These are phyloP conservation scores for Drosera spatulata DNA, from an alignment of 179 eudicot genomes.

Conservation along the genomic window DNA sequence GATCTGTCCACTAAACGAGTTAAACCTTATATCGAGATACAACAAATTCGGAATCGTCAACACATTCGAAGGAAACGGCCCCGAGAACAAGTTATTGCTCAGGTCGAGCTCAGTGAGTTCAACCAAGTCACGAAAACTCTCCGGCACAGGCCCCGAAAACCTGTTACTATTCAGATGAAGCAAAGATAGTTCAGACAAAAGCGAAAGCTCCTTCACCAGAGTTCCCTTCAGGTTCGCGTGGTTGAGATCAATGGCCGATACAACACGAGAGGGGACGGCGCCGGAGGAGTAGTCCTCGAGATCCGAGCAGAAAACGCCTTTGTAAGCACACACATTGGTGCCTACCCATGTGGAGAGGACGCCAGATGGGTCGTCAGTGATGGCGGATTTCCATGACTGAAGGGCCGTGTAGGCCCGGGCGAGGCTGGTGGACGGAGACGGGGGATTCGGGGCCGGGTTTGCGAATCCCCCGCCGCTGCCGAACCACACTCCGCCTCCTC, in stretches of 20 bases:
- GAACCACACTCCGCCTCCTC: constrained; percentile 34
- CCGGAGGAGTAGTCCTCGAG: constrained; percentile 12
- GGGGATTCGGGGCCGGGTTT: constrained; percentile 1
- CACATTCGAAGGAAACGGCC: constrained; percentile 36
- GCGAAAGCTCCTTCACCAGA: constrained; percentile 42
- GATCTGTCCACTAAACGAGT: constrained; percentile 47
- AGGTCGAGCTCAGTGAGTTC: constrained; percentile 71
- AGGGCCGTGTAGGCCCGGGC: constrained; percentile 50
- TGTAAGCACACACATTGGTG: constrained; percentile 67
- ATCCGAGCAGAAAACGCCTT: constrained; percentile 60
- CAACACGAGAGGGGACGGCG: constrained; percentile 5
- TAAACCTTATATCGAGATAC: constrained; percentile 70
- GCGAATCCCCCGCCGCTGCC: constrained; percentile 27
- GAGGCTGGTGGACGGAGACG: constrained; percentile 19
- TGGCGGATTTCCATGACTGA: constrained; percentile 80
- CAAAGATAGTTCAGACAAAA: constrained; percentile 46
- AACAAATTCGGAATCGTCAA: constrained; percentile 49
- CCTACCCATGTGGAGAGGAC: constrained; percentile 58
- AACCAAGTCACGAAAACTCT: constrained; percentile 22
- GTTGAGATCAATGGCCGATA: constrained; percentile 78
- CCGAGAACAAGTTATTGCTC: constrained; percentile 70
- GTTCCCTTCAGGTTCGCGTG: constrained; percentile 60
- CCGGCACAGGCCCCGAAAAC: constrained; percentile 56
- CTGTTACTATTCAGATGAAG: constrained; percentile 73
- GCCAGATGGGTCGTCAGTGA: constrained; percentile 60